Conservation (phyloP, 805 yeast species). For the Candida sphagnicola region DNA sequence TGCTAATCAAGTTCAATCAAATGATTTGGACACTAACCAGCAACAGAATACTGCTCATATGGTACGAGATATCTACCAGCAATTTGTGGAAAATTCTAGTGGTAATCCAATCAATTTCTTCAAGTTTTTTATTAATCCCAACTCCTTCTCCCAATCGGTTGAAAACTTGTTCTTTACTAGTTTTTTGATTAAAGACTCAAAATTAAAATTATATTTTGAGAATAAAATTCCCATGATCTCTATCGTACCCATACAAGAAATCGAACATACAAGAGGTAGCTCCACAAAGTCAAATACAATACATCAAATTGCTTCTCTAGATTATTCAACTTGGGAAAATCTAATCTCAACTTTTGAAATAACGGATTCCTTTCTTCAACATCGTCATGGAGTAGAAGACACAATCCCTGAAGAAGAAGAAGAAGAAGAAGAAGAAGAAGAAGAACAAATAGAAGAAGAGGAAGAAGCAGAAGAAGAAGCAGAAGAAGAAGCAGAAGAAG, state of each 20-base stretch:
- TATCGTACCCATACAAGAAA: constrained; percentile 21
- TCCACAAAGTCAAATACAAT: constrained; percentile 23
- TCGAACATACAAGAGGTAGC: constrained; percentile 15
- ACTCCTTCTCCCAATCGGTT: constrained; percentile 70
- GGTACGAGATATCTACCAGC: constrained; percentile 51
- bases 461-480: too few species aligned
- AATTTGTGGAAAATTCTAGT: constrained; percentile 25
- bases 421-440: constrained; percentile 4
- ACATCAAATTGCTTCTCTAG: constrained; percentile 76
- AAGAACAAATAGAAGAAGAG: not conserved
- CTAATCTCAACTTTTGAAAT: constrained; percentile 55
- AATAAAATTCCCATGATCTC: constrained; percentile 45
- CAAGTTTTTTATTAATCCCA: constrained; percentile 68
- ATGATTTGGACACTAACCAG: constrained; percentile 46
- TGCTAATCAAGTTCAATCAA: constrained; percentile 52
- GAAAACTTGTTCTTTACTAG: constrained; percentile 84
- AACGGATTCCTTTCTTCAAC: constrained; percentile 48
- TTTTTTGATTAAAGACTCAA: constrained; percentile 74
- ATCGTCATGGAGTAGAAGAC: constrained; percentile 31
- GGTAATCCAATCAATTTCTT: constrained; percentile 49
- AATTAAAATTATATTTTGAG: constrained; percentile 46
- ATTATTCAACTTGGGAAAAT: constrained; percentile 60
- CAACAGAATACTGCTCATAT: constrained; percentile 63
- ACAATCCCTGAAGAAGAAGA: constrained; percentile 16
- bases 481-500: too few species aligned